Evolutionary conservation across 1,284 basidiomycete species (phyloP).

Genomic region (Taiwanofungus camphoratus): DNA sequence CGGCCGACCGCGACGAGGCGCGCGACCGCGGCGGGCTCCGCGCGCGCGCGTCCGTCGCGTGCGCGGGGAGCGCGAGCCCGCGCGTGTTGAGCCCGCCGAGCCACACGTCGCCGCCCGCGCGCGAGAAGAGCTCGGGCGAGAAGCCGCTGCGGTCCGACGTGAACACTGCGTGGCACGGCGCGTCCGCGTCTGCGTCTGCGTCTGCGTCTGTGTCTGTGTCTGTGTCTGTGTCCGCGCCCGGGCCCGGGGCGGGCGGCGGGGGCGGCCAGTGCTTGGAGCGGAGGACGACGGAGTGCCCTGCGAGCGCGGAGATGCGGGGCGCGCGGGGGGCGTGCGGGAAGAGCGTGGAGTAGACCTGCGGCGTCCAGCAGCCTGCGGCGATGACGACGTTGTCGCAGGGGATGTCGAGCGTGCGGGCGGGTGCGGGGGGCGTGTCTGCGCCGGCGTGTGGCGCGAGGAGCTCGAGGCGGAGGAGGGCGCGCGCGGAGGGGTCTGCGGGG

Average conservation of each 20-base stretch:
- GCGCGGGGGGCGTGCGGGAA: conserved; percentile 34
- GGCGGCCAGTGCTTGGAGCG: conserved; percentile 27
- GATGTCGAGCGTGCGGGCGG: conserved; percentile 23
- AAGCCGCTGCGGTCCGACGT: conserved; percentile 27
- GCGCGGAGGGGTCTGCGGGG: conserved; percentile 6
- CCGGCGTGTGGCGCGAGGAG: no score
- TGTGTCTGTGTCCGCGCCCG: no score
- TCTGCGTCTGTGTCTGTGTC: no score
- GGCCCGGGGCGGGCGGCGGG: conserved; percentile 2
- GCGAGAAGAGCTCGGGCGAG: conserved; percentile 33
- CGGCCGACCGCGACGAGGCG: conserved; percentile 22
- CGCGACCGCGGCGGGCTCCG: conserved; percentile 14
- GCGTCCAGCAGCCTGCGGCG: conserved; percentile 62
- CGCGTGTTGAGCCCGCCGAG: conserved; percentile 31
- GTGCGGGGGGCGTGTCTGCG: no score
- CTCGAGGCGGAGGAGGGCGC: conserved; percentile 19
- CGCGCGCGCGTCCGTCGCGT: conserved; percentile 21
- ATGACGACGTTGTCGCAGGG: conserved; percentile 43
- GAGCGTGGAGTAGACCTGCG: conserved; percentile 41
- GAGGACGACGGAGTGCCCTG: conserved; percentile 28
- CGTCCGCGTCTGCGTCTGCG: conserved; percentile 3
- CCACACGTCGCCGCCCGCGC: conserved; percentile 30
- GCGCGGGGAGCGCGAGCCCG: conserved; percentile 23
- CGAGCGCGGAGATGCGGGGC: conserved; percentile 27
- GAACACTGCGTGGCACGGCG: conserved; percentile 29